These are phyloP conservation scores for Bjerkandera adusta DNA, from an alignment of 1,284 basidiomycete genomes.

Conservation along the genomic window DNA sequence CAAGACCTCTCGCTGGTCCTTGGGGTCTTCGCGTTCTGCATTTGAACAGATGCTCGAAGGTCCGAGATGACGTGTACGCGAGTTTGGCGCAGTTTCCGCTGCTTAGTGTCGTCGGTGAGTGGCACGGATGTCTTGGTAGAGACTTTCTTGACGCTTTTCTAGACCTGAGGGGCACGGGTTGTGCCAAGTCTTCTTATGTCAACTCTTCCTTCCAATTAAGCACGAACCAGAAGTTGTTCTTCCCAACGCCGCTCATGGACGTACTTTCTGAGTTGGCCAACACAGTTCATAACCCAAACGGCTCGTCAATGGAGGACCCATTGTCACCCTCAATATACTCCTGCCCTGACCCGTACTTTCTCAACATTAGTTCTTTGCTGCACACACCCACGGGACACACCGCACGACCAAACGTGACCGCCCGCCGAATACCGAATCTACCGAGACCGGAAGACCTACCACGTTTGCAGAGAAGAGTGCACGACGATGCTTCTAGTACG, in stretches of 20 bases:
- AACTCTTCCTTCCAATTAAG: conserved; percentile 19
- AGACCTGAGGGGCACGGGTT: conserved; percentile 56
- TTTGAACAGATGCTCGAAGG: conserved; percentile 43
- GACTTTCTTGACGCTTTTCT: conserved; percentile 11
- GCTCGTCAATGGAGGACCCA: conserved; percentile 29
- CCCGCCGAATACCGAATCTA: too few relatives aligned
- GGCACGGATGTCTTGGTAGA: background rate
- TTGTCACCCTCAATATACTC: conserved; percentile 22
- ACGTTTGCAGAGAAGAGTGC: too few relatives aligned
- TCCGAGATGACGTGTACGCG: conserved; percentile 41
- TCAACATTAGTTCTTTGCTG: conserved; percentile 21
- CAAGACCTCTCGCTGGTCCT: conserved; percentile 39
- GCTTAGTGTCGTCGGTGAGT: conserved; percentile 55
- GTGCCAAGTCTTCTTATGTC: conserved; percentile 26
- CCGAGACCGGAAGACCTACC: too few relatives aligned
- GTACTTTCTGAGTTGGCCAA: conserved; percentile 23
- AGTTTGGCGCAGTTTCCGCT: conserved; percentile 46
- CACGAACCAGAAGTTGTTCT: conserved; percentile 23
- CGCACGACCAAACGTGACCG: too few relatives aligned
- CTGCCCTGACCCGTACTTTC: conserved; percentile 20
- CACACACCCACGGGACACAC: too few relatives aligned
- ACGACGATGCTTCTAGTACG: too few relatives aligned
- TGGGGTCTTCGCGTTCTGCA: conserved; percentile 56
- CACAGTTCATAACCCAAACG: conserved; percentile 3
- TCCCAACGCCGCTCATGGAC: conserved; percentile 26